A percentile compares a stretch with the other conserved stretches of the same genome.
phyloP scores from a whole-genome alignment of 768 basidiomycete genomes.

The Boletus rubroflammeus region DNA sequence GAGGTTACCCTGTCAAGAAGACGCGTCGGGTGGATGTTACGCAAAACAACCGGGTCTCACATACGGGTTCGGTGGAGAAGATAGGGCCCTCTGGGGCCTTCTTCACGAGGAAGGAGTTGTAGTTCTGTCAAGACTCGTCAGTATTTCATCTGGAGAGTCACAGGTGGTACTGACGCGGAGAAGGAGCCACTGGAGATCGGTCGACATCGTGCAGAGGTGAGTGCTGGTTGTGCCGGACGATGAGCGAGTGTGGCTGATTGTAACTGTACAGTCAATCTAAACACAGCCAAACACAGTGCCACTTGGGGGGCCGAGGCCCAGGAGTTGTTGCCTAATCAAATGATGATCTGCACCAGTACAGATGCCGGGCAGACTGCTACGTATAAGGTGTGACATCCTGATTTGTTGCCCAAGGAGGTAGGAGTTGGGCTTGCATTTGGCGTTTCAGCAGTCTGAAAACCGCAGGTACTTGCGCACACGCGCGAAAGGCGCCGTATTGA shows the following conservation, averaged over 20 bases:
- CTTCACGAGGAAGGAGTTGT: slow-evolving; percentile 87
- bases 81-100: slow-evolving; percentile 64
- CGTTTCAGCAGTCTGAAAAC: neutral
- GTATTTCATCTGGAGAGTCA: neutral
- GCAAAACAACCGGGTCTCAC: slow-evolving; percentile 26
- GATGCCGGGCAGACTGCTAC: neutral
- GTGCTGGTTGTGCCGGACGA: slow-evolving; percentile 15
- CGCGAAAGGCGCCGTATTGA: too few relatives aligned
- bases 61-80: slow-evolving; percentile 82
- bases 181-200: slow-evolving; percentile 93
- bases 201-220: slow-evolving; percentile 58
- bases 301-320: neutral
- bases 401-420: too few relatives aligned
- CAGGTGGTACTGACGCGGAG: slow-evolving; percentile 61
- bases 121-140: slow-evolving; percentile 45
- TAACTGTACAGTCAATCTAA: slow-evolving; percentile 33
- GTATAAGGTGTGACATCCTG: too few relatives aligned
- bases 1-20: slow-evolving; percentile 66
- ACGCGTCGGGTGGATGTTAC: slow-evolving; percentile 4
- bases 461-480: neutral
- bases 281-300: slow-evolving; percentile 20
- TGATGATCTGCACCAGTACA: neutral
- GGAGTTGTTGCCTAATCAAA: too few relatives aligned
- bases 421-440: neutral
- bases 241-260: slow-evolving; percentile 30